Evolutionary conservation across 1,284 basidiomycete genomes (phyloP).

Genomic region (Meira nashicola): DNA sequence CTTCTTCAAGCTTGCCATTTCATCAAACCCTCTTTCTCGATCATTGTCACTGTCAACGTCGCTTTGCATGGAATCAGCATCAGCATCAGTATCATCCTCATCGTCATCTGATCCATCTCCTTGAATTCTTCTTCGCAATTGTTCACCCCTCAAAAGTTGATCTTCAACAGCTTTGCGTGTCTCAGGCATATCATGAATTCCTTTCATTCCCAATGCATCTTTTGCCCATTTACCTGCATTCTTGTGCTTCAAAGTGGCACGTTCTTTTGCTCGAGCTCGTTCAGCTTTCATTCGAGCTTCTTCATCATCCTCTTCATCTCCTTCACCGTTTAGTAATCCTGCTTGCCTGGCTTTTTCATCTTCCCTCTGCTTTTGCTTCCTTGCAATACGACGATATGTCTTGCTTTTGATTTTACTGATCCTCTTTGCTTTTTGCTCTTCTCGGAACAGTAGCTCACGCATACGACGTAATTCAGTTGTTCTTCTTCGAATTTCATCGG

Average conservation of each 20-base stretch:
- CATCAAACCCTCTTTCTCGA: conserved; percentile 29
- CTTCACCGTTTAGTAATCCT: conserved; percentile 1
- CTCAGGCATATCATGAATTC: conserved; percentile 29
- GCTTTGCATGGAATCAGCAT: conserved; percentile 20
- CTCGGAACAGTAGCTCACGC: conserved; percentile 89
- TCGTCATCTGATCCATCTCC: conserved; percentile 22
- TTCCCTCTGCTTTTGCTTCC: conserved; percentile 67
- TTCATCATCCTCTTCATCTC: conserved; percentile 34
- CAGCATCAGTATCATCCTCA: conserved; percentile 19
- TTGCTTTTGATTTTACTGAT: conserved; percentile 95
- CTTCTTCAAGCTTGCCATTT: conserved; percentile 25
- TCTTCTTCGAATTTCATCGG: conserved; percentile 76
- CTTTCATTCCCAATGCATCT: conserved; percentile 21
- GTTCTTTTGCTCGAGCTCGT: conserved; percentile 57
- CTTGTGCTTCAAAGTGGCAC: conserved; percentile 51
- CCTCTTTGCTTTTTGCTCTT: conserved; percentile 83
- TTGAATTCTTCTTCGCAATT: conserved; percentile 37
- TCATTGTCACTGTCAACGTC: conserved; percentile 20
- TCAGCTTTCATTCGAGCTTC: conserved; percentile 65
- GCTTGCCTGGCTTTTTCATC: conserved; percentile 50
- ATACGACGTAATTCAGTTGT: conserved; percentile 77
- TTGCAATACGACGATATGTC: conserved; percentile 77
- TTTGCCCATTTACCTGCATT: conserved; percentile 53
- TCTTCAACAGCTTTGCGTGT: conserved; percentile 45
- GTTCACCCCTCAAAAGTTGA: conserved; percentile 32